Conservation (phyloP, 2,329 filamentous ascomycete species). For the Chaetothyriales sp. region DNA sequence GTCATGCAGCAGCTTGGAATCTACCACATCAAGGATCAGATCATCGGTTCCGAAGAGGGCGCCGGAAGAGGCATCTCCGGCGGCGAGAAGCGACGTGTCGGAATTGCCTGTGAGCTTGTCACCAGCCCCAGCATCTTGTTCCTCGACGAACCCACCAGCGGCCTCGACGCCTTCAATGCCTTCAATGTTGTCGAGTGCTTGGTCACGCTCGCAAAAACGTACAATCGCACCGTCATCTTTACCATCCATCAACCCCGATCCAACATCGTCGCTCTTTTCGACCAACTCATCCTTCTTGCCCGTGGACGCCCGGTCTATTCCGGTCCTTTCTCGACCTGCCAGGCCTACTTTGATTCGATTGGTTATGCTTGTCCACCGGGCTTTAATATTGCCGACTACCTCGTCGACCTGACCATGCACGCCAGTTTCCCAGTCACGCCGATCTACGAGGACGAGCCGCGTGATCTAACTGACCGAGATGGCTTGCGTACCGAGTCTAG, state of each 20-base stretch:
- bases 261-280: conserved; percentile 95
- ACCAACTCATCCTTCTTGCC: conserved; percentile 80
- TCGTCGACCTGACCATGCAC: conserved; percentile 97
- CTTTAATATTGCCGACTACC: conserved; percentile 97
- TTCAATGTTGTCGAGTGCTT: conserved; percentile 97
- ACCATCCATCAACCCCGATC: conserved; percentile 97
- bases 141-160: conserved; percentile 91
- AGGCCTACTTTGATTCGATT: conserved; percentile 80
- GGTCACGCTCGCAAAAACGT: conserved; percentile 85
- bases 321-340: conserved; percentile 75
- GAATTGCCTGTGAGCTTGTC: conserved; percentile 93
- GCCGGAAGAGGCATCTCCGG: conserved; percentile 91
- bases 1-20: conserved; percentile 95
- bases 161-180: conserved; percentile 89
- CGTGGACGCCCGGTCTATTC: conserved; percentile 87
- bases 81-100: conserved; percentile 88
- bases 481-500: conserved; percentile 62
- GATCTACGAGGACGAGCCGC: conserved; percentile 42
- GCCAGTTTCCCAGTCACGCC: conserved; percentile 49
- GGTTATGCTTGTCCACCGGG: conserved; percentile 89
- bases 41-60: conserved; percentile 92
- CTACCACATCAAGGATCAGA: conserved; percentile 79
- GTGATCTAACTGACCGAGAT: conserved; percentile 48
- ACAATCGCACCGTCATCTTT: conserved; percentile 93
- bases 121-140: conserved; percentile 96